These are phyloP conservation scores for Hypocreales sp. DNA, from an alignment of 2,329 filamentous ascomycete genomes.

Conservation along the genomic window DNA sequence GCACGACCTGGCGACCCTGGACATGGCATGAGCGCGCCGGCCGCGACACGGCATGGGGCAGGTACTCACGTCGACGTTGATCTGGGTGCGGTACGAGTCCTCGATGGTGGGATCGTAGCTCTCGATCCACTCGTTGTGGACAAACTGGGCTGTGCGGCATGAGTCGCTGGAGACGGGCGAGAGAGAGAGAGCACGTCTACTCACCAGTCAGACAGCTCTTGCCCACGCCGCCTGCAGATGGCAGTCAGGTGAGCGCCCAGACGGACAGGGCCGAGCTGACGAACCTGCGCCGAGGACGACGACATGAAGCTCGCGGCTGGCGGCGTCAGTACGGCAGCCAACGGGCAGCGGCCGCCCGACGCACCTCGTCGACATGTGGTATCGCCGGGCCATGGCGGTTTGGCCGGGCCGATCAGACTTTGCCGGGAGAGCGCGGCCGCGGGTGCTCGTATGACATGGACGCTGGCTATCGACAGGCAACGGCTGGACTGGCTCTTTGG, in stretches of 20 bases:
- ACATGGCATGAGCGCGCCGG: too few species aligned
- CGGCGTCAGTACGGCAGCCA: not conserved
- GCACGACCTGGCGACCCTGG: conserved; percentile 71
- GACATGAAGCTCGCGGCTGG: conserved; percentile 64
- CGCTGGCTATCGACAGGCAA: too few species aligned
- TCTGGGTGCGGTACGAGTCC: conserved; percentile 60
- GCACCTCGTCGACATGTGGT: conserved; percentile 5
- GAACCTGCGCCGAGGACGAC: conserved; percentile 68
- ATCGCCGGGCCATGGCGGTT: conserved; percentile 5
- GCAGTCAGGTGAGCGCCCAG: conserved; percentile 13
- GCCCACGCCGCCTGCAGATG: conserved; percentile 59
- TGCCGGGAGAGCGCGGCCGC: too few species aligned
- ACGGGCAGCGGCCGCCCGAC: too few species aligned
- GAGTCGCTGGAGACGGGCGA: not conserved
- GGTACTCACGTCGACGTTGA: conserved; percentile 72
- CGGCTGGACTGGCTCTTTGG: too few species aligned
- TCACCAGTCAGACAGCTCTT: conserved; percentile 85
- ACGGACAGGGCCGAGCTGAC: conserved; percentile 11
- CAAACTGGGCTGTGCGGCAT: conserved; percentile 57
- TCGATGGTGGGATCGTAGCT: conserved; percentile 70
- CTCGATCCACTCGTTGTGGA: conserved; percentile 90
- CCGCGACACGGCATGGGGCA: too few species aligned
- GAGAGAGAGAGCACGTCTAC: too few species aligned
- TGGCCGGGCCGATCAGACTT: too few species aligned
- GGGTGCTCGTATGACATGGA: too few species aligned